Evolutionary conservation across 2,329 filamentous ascomycete species (phyloP), one percentile per base, ranked within the genome.

Genomic region (Leptodontidium sp.): DNA sequence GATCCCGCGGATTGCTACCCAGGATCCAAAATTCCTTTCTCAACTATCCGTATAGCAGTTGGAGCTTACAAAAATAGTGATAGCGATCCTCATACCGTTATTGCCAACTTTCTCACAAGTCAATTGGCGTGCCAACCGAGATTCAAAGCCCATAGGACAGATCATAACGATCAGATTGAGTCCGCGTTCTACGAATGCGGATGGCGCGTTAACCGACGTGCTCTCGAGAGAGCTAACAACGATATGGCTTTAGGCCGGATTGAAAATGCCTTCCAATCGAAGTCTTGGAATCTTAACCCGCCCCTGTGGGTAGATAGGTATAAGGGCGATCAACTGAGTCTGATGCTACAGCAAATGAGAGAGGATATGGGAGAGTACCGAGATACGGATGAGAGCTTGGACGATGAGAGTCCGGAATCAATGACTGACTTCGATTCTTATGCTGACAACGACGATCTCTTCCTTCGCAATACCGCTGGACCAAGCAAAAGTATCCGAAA

Each of bases 151-250:
- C 17, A 14, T 14, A 9, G 24, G n/a, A n/a, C 43, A 38, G 21
- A 24, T 50, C 49, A 66, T n/a, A 63, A 59, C 6, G 64, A 70
- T 26, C 21, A 47, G 6, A 66, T 73, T 21, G 71, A 73, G 45
- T 65, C 67, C 1, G 66, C 70, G 1, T 73, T 73, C 32, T 70
- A 61, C 15, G 62, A 69, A 1, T 58, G 62, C 1, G 72, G 72
- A 4, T 72, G 65, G 65, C 59, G 72, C n/a, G 59, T 73, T 9
- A 58, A 72, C 26, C 68, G 70, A n/a, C 26, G 15, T 40, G 67
- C 72, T 2, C 29, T 73, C 1, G 15, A 38, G 5, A 43, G 49
- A 15, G 67, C 67, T 0, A 68, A 70, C 21, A 57, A 67, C 12
- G 62, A 70, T 9, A 68, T 72, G 26, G 40, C 38, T 4, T 14